Conservation (phyloP, 306 rosid genomes). For the Trichosanthes truncata region DNA sequence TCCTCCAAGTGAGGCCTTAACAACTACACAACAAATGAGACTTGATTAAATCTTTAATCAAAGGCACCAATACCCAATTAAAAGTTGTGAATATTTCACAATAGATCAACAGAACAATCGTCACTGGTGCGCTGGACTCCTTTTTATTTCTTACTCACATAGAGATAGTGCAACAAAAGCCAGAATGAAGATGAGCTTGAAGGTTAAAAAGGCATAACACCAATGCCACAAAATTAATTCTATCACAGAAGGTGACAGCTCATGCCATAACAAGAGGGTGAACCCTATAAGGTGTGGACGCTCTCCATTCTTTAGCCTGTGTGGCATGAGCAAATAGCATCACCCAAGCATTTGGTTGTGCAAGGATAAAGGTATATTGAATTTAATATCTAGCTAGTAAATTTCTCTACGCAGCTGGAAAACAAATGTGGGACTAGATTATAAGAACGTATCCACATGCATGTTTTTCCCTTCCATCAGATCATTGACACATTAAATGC, state of each 20-base stretch:
- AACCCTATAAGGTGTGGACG: neutral
- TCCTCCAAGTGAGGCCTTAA: conserved; percentile 67
- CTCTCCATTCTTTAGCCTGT: neutral
- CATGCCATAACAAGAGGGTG: neutral
- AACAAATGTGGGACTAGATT: neutral
- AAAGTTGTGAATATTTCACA: neutral
- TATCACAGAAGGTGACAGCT: neutral
- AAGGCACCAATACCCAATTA: neutral
- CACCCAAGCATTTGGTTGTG: neutral
- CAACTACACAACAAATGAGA: conserved; percentile 38
- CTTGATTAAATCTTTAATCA: neutral
- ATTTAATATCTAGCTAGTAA: neutral
- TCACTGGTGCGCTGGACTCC: neutral
- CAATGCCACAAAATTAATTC: neutral
- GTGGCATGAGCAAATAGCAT: neutral
- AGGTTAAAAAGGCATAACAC: neutral
- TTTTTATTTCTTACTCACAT: neutral
- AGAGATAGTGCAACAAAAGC: neutral
- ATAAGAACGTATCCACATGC: neutral
- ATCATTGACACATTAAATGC: neutral
- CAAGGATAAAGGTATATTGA: neutral
- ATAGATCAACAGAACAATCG: neutral
- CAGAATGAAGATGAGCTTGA: neutral
- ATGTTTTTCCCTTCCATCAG: neutral
- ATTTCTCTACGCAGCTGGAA: neutral